Evolutionary conservation across 2,329 filamentous ascomycete genomes (phyloP).

Genomic region (Monosporascus ibericus): DNA sequence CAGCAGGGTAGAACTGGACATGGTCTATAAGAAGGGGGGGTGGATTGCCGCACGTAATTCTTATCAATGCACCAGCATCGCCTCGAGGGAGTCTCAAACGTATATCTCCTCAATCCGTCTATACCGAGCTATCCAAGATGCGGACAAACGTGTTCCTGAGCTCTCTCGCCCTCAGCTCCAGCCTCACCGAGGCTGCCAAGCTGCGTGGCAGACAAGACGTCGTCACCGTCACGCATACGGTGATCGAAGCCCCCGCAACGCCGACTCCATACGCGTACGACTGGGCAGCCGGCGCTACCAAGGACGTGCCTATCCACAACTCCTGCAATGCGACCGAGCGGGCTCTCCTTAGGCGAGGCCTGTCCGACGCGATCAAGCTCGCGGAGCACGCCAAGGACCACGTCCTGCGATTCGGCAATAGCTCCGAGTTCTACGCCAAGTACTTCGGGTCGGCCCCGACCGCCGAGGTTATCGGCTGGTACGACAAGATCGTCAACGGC

Average conservation of each 20-base stretch:
- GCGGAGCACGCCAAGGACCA: slow-evolving; percentile 58
- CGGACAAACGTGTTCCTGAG: slow-evolving; percentile 2
- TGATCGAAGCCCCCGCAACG: slow-evolving; percentile 1
- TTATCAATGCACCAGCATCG: neutral
- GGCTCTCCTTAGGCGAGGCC: slow-evolving; percentile 46
- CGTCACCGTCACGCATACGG: slow-evolving; percentile 9
- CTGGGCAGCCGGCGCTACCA: slow-evolving; percentile 14
- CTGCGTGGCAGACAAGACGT: slow-evolving; percentile 4
- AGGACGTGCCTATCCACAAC: slow-evolving; percentile 47
- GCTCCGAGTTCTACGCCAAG: slow-evolving; percentile 54
- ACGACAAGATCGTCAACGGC: slow-evolving; percentile 51
- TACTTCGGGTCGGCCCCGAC: slow-evolving; percentile 60
- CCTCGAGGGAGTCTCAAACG: neutral
- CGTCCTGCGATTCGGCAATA: slow-evolving; percentile 49
- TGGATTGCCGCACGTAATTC: neutral
- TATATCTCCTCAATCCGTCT: neutral
- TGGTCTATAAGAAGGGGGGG: neutral
- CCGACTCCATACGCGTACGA: slow-evolving; percentile 3
- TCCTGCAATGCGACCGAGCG: slow-evolving; percentile 61
- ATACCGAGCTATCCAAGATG: slow-evolving; percentile 2
- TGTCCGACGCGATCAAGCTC: slow-evolving; percentile 53
- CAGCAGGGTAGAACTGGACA: neutral
- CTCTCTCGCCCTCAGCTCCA: slow-evolving; percentile 4
- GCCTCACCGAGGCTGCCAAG: slow-evolving; percentile 1
- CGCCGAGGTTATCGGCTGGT: slow-evolving; percentile 55